Base-by-base conservation (phyloP, 805 yeast genomes). In the Nadsonia fulvescens region DNA sequence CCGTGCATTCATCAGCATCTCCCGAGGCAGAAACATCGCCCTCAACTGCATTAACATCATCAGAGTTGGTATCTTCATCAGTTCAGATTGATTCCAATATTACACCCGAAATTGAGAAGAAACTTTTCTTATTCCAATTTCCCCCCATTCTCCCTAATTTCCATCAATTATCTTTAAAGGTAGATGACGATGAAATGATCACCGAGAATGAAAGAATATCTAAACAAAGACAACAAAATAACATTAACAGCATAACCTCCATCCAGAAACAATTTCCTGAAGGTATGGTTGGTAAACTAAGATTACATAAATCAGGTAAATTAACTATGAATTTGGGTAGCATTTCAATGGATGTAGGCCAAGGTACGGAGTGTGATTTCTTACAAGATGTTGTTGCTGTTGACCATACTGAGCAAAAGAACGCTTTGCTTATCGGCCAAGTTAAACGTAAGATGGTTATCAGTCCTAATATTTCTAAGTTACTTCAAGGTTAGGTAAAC, bases 291-390 rank as follows among this genome's bases (percentile, higher is more conserved):
- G 95, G 95, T 5, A 58, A 63, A 6, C 42, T 86, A 17, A 65
- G 86, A 29, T 57, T 72, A 23, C 94, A 83, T 46, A 66, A 71
- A 40, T 78, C 93, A 1, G 96, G 96, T 3, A 77, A 66, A 43
- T 47, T 81, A 12, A 61, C 91, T 3, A 62, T 83, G 47, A 63
- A 67, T 32, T 53, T 86, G 19, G 93, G 93, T 8, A 64, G 68
- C 27, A 63, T 67, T 5, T 57, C 64, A 3, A 62, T 71, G 60
- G 79, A 74, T 30, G 69, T 82, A 12, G 56, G 70, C 4, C 61
- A 65, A 39, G 94, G 94, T 9, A 68, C 78, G 3, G 61, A 70
- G 8, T 47, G 76, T 5, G 58, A 64, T 4, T 71, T 81, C 34
- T 50, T 75, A 14, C 94, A 86, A 46, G 86, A 79, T 32, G 56